These are phyloP conservation scores for Apiotrichum akiyoshidainum DNA, from an alignment of 1,284 basidiomycete species.

Conservation along the genomic window DNA sequence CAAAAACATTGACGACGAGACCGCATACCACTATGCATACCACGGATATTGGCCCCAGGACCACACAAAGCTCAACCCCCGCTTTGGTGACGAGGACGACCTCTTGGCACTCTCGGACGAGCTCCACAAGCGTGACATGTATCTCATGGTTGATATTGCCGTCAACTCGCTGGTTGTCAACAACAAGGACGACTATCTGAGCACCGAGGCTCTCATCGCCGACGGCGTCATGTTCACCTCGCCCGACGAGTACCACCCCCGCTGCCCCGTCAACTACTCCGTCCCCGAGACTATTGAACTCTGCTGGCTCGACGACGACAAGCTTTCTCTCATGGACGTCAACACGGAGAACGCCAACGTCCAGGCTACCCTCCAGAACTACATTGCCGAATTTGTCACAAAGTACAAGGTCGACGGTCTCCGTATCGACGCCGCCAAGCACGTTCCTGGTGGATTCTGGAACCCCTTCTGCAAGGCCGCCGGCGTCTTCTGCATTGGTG, in stretches of 20 bases:
- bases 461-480: constrained; percentile 61
- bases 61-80: constrained; percentile 61
- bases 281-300: constrained; percentile 65
- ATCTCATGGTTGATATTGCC: constrained; percentile 74
- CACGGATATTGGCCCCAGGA: constrained; percentile 57
- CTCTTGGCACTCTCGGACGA: constrained; percentile 64
- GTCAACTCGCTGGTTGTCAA: constrained; percentile 62
- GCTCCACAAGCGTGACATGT: constrained; percentile 67
- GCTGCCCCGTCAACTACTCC: constrained; percentile 63
- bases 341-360: constrained; percentile 66
- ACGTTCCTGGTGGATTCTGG: constrained; percentile 47
- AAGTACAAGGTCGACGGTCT: constrained; percentile 63
- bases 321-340: constrained; percentile 66
- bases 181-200: constrained; percentile 22
- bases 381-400: constrained; percentile 62
- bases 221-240: constrained; percentile 40
- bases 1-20: constrained; percentile 65
- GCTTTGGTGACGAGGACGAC: constrained; percentile 67
- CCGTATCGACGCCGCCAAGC: constrained; percentile 76
- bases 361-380: constrained; percentile 58
- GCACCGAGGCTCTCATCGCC: constrained; percentile 26
- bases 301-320: constrained; percentile 71
- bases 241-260: constrained; percentile 58
- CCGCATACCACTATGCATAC: constrained; percentile 56
- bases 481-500: constrained; percentile 78